Evolutionary conservation across 305 asterid genomes (phyloP).

Genomic region (Petunia hybrid): DNA sequence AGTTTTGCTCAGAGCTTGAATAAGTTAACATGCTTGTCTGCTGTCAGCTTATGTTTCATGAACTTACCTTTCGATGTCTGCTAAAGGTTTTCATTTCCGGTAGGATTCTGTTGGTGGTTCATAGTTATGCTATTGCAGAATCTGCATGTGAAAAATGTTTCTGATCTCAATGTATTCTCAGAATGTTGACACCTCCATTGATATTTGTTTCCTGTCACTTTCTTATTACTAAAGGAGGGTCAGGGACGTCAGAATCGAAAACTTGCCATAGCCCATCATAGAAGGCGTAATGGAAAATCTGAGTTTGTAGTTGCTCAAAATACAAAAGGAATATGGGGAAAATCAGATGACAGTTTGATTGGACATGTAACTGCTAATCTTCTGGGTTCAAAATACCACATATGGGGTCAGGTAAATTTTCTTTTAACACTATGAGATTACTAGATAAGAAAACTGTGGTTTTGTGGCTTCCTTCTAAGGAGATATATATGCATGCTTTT

Average conservation of each 20-base stretch:
- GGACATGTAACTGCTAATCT: constrained; percentile 79
- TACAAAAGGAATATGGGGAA: constrained; percentile 54
- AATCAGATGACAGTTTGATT: constrained; percentile 68
- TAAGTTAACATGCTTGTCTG: neutral
- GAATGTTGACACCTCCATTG: neutral
- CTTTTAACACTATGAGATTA: neutral
- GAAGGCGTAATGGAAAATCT: constrained; percentile 73
- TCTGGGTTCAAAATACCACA: constrained; percentile 80
- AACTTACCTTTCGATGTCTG: neutral
- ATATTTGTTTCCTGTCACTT: neutral
- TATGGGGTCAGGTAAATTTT: constrained; percentile 78
- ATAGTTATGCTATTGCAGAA: neutral
- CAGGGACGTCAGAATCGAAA: constrained; percentile 90
- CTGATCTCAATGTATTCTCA: neutral
- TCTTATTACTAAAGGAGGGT: constrained; percentile 66
- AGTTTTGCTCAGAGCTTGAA: neutral
- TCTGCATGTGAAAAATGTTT: neutral
- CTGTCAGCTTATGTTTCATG: neutral
- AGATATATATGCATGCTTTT: neutral
- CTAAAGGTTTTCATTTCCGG: neutral
- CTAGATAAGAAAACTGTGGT: neutral
- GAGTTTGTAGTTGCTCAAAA: constrained; percentile 79
- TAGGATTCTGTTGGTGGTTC: neutral
- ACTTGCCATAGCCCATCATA: constrained; percentile 83
- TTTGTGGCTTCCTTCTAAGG: neutral